Evolutionary conservation across 176 grass and related monocot genomes (phyloP), one percentile per base, ranked within the genome.

Genomic region (Musa schizocarpa): DNA sequence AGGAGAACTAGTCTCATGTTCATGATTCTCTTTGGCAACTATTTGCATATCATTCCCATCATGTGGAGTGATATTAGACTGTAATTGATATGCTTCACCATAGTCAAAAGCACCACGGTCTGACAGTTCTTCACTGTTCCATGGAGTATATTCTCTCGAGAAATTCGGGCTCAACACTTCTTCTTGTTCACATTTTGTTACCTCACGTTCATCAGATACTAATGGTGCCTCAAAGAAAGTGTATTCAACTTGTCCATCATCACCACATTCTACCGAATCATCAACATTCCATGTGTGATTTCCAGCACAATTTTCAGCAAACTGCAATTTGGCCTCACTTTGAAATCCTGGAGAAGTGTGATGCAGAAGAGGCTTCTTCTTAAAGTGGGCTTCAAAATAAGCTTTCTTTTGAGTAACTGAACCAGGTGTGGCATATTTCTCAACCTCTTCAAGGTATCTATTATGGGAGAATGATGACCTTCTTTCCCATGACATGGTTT

Each of bases 321-420:
- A 19, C 27, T 80, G 55, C 25, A 4, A 17, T 43, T 27, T 70
- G 14, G 66, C 52, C 22, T 27, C 21, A 63, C 9, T 20, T 54
- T 64, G 57, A 19, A 55, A 64, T 12, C 56, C 78, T n/a, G 29
- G 19, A 52, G 58, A 80, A 73, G 48, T 51, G 43, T 52, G 69
- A 52, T 52, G 3, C 7, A 34, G 13, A 53, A 73, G 26, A 27
- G 56, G 54, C 3, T 72, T 80, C 56, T 80, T 80, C 69, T 80
- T 80, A 22, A 80, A 80, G 34, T 80, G 78, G n/a, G 78, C 78
- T 27, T 80, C 78, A 73, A 80, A 80, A 53, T 80, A 80, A 63
- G 78, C 78, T 73, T 80, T 80, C 56, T 80, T 80, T 34, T 80
- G 69, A 27, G 43, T 65, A 63, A 80, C 78, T 0, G 55, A 80